phyloP scores from a whole-genome alignment of 2,329 filamentous ascomycete species.

The Cercospora citrullina region DNA sequence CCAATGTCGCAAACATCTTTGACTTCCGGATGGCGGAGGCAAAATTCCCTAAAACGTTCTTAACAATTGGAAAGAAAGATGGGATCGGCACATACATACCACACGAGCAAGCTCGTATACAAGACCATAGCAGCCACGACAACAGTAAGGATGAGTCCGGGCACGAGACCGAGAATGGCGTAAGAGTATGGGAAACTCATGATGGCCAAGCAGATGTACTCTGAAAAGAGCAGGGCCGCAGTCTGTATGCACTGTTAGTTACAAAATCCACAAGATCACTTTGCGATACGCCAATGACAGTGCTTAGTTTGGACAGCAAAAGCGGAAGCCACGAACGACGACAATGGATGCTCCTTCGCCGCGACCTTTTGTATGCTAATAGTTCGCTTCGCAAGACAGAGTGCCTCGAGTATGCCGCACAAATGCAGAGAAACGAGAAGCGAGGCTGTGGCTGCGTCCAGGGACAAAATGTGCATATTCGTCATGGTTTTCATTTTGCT shows the following conservation, averaged over 20 bases:
- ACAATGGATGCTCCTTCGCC: too few relatives aligned
- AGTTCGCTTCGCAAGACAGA: not conserved
- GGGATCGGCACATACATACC: constrained; percentile 45
- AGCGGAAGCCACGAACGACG: too few relatives aligned
- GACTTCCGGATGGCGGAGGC: constrained; percentile 83
- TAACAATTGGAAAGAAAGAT: not conserved
- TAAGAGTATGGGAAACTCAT: constrained; percentile 98
- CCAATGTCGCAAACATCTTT: constrained; percentile 93
- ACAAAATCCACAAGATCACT: not conserved
- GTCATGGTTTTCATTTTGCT: not conserved
- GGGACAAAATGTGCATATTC: not conserved
- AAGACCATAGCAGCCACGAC: constrained; percentile 76
- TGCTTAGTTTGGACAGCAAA: too few relatives aligned
- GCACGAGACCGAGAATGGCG: constrained; percentile 80
- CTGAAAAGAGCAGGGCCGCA: constrained; percentile 83
- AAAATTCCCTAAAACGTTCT: constrained; percentile 69
- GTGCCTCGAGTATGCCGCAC: not conserved
- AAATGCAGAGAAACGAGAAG: not conserved
- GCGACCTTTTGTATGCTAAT: not conserved
- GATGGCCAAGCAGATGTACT: constrained; percentile 90
- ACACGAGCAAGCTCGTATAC: constrained; percentile 73
- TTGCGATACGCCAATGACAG: not conserved
- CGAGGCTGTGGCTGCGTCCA: not conserved
- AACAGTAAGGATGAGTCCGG: constrained; percentile 78
- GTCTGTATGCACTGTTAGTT: constrained; percentile 55